Percentiles rank a stretch among this genome's conserved stretches.
phyloP scores from a whole-genome alignment of 2,329 filamentous ascomycete genomes.

The Aaosphaeria pasadenensis region DNA sequence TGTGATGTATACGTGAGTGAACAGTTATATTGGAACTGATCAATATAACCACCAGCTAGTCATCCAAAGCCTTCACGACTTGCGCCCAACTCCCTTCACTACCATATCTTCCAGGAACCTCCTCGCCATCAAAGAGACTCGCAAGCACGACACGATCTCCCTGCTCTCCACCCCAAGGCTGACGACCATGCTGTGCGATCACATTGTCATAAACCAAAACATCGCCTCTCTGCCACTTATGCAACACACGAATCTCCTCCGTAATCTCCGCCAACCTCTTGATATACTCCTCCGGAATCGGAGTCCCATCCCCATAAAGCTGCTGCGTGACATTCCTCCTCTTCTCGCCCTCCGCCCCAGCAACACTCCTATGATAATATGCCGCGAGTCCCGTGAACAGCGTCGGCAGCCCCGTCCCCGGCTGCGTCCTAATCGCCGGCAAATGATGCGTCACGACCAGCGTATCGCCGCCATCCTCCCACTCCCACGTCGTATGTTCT shows the following conservation, averaged over 20 bases:
- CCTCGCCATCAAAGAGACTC: slow-evolving; percentile 46
- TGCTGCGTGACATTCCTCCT: slow-evolving; percentile 9
- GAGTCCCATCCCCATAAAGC: slow-evolving; percentile 46
- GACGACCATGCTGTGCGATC: slow-evolving; percentile 49
- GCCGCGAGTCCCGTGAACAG: slow-evolving; percentile 48
- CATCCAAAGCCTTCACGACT: slow-evolving; percentile 41
- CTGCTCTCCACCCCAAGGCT: slow-evolving; percentile 50
- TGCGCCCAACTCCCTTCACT: slow-evolving; percentile 46
- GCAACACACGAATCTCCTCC: slow-evolving; percentile 49
- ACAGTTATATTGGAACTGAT: too few relatives aligned
- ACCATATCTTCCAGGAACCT: slow-evolving; percentile 46
- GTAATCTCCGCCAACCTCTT: slow-evolving; percentile 44
- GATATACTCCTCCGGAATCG: slow-evolving; percentile 47
- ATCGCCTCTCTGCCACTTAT: slow-evolving; percentile 48
- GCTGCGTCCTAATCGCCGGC: slow-evolving; percentile 48
- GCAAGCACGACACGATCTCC: slow-evolving; percentile 46
- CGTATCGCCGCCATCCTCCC: slow-evolving; percentile 42
- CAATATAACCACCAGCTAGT: neutral
- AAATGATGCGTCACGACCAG: slow-evolving; percentile 44
- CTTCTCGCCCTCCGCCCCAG: neutral
- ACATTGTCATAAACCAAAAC: slow-evolving; percentile 50
- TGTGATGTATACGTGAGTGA: too few relatives aligned
- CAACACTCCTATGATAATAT: slow-evolving; percentile 40
- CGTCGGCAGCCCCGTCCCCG: slow-evolving; percentile 44
- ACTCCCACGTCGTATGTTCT: slow-evolving; percentile 48